phyloP scores from a whole-genome alignment of 495 filamentous ascomycete genomes.

The Penicillium mononematosum region DNA sequence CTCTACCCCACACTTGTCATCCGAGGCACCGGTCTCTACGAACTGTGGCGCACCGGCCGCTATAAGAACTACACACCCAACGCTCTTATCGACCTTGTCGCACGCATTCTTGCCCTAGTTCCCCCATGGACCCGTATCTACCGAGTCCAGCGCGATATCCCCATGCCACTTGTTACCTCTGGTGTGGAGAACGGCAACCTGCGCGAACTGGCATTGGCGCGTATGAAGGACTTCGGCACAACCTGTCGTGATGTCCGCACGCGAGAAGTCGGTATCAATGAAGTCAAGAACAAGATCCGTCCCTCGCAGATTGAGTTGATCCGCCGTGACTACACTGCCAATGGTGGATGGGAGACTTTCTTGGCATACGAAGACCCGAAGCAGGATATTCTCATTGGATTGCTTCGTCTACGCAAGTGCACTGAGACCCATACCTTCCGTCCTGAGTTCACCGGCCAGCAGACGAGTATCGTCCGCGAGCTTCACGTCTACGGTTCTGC shows the following conservation, averaged over 20 bases:
- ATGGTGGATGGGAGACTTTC: conserved; percentile 98
- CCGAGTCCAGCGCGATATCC: conserved; percentile 96
- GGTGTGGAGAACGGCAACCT: conserved; percentile 98
- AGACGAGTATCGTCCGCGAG: conserved; percentile 88
- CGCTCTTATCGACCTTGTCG: conserved; percentile 90
- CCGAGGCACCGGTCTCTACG: conserved; percentile 93
- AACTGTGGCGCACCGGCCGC: conserved; percentile 92
- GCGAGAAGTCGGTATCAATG: conserved; percentile 95
- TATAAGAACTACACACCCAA: conserved; percentile 99
- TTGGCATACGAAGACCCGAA: conserved; percentile 97
- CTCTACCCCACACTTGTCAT: conserved; percentile 98
- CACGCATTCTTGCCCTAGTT: conserved; percentile 88
- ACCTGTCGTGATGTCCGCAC: conserved; percentile 97
- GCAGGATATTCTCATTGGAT: conserved; percentile 93
- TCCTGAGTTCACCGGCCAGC: conserved; percentile 78
- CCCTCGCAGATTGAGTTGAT: conserved; percentile 95
- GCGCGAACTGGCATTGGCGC: conserved; percentile 82
- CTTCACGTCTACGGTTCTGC: conserved; percentile 96
- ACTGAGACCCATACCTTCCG: conserved; percentile 87
- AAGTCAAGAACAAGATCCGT: conserved; percentile 97
- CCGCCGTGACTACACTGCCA: conserved; percentile 91
- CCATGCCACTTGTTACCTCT: conserved; percentile 95
- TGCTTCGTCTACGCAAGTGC: conserved; percentile 88
- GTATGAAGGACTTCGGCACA: conserved; percentile 99
- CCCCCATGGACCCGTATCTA: conserved; percentile 99